These are phyloP conservation scores for Penicillium sp. DNA, from an alignment of 2,329 filamentous ascomycete genomes.

Conservation along the genomic window DNA sequence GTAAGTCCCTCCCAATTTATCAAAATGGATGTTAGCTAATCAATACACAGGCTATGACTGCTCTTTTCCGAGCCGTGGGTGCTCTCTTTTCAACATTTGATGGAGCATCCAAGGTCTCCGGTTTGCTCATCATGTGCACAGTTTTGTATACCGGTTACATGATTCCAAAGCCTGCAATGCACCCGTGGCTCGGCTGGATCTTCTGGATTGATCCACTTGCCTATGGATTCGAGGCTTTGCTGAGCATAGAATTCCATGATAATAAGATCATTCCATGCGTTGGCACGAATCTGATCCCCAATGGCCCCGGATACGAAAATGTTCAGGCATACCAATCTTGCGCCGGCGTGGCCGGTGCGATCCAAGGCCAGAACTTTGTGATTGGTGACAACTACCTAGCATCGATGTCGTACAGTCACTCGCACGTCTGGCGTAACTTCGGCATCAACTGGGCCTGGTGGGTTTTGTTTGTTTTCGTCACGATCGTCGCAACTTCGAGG, in stretches of 20 bases:
- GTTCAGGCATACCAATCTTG: slow-evolving; percentile 26
- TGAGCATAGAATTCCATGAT: slow-evolving; percentile 39
- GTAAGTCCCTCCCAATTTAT: slow-evolving; percentile 30
- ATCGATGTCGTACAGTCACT: slow-evolving; percentile 54
- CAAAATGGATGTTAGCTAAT: slow-evolving; percentile 11
- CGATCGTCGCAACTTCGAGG: slow-evolving; percentile 55
- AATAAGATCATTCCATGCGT: slow-evolving; percentile 36
- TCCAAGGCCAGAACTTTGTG: slow-evolving; percentile 49
- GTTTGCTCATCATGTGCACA: slow-evolving; percentile 37
- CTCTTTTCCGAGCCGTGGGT: slow-evolving; percentile 56
- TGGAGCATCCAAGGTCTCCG: slow-evolving; percentile 55
- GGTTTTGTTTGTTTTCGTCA: slow-evolving; percentile 58
- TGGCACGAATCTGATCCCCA: slow-evolving; percentile 35
- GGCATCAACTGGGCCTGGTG: slow-evolving; percentile 64
- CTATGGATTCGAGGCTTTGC: slow-evolving; percentile 40
- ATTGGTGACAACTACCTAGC: slow-evolving; percentile 59
- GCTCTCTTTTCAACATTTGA: slow-evolving; percentile 58
- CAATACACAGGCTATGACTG: slow-evolving; percentile 52
- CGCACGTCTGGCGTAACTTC: slow-evolving; percentile 59
- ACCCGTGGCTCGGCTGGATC: slow-evolving; percentile 54
- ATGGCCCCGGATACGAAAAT: slow-evolving; percentile 33
- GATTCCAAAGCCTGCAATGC: slow-evolving; percentile 49
- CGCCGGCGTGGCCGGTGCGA: slow-evolving; percentile 58
- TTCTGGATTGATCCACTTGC: slow-evolving; percentile 42
- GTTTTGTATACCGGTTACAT: slow-evolving; percentile 45